Conservation (phyloP, 2,329 filamentous ascomycete genomes). For the Fusarium foetens region DNA sequence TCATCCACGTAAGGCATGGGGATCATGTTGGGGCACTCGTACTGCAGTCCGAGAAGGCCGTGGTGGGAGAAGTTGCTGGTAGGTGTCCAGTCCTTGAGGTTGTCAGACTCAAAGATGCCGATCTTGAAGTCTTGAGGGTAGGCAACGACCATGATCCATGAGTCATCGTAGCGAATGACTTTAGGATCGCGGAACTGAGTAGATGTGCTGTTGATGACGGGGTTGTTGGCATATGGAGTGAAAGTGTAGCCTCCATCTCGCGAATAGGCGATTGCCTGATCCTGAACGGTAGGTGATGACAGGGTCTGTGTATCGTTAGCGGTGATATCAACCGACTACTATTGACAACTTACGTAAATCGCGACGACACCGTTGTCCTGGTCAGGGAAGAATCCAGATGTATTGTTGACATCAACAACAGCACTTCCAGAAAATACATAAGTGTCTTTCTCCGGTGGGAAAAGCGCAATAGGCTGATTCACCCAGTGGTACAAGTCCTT, state of each 20-base stretch:
- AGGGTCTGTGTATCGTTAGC: constrained; percentile 31
- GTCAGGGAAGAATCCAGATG: constrained; percentile 71
- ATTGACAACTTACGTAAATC: constrained; percentile 45
- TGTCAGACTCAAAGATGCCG: constrained; percentile 69
- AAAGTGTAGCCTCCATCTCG: constrained; percentile 71
- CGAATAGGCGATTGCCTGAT: constrained; percentile 71
- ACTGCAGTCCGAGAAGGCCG: constrained; percentile 65
- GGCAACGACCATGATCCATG: constrained; percentile 68
- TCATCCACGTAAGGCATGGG: constrained; percentile 59
- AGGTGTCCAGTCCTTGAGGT: constrained; percentile 67
- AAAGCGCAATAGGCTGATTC: constrained; percentile 72
- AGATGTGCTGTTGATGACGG: constrained; percentile 65
- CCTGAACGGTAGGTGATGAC: constrained; percentile 49
- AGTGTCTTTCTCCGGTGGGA: constrained; percentile 55
- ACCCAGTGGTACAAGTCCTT: constrained; percentile 71
- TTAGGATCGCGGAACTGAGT: constrained; percentile 73
- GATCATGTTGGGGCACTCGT: constrained; percentile 72
- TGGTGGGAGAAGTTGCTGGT: constrained; percentile 64
- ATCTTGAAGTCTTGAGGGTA: constrained; percentile 64
- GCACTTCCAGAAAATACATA: constrained; percentile 65
- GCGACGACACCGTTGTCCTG: constrained; percentile 71
- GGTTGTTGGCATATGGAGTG: constrained; percentile 67
- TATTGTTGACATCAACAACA: constrained; percentile 71
- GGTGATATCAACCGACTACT: fast-evolving
- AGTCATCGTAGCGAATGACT: constrained; percentile 66